A percentile compares a stretch with the other conserved stretches of the same genome.
phyloP scores from a whole-genome alignment of 1,284 basidiomycete species.

The Naganishia cerealis region DNA sequence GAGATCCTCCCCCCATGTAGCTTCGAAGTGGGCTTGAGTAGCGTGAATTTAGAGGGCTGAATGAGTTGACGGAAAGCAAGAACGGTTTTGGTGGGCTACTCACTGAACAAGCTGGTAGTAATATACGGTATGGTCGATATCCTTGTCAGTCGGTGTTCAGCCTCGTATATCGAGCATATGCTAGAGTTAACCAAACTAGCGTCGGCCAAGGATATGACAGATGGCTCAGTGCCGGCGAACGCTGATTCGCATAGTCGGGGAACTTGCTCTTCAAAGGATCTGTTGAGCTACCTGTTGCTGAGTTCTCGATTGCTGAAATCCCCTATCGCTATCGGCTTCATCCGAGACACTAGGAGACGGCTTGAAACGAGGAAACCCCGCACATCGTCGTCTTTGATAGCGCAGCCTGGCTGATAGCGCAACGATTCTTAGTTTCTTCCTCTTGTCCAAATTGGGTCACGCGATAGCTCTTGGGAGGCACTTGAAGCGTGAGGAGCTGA shows the following conservation, averaged over 20 bases:
- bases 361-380: neutral
- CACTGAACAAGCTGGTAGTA: neutral
- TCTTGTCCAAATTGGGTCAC: neutral
- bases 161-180: neutral
- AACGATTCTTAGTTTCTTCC: no score
- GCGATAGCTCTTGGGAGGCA: no score
- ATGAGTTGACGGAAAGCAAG: neutral
- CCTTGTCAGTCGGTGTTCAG: neutral
- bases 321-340: conserved; percentile 1
- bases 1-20: conserved; percentile 14
- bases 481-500: neutral
- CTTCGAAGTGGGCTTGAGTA: neutral
- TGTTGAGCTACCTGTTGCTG: no score
- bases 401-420: no score
- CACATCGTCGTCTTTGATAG: neutral
- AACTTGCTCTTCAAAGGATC: no score
- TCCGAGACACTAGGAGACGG: neutral
- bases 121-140: neutral
- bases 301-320: neutral
- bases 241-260: no score
- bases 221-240: neutral
- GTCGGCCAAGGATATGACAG: neutral
- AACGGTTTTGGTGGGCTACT: neutral
- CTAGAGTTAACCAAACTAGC: neutral
- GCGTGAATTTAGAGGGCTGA: neutral